Base-by-base conservation (phyloP, 2,329 filamentous ascomycete species). In the Mollisia scopiformis region DNA sequence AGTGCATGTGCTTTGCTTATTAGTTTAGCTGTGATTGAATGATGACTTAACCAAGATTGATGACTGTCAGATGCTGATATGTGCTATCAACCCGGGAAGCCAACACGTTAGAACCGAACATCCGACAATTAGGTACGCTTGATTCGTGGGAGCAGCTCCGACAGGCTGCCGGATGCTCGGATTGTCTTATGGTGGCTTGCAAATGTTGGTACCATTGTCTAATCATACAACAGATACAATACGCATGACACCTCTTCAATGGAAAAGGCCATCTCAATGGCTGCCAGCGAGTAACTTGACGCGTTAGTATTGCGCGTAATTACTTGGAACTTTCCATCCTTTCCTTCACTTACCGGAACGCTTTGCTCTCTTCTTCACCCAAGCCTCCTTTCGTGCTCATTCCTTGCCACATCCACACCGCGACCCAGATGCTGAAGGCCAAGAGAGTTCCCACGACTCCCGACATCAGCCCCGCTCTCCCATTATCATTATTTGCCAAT, bases 381-480 rank as follows among this genome's bases (percentile, higher is more conserved):
- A 58, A 46, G 8, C 50, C 55, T 31, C 49, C 47, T 49, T 57
- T 50, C 5, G 30, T 49, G 31, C 49, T 57, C 41, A 55, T 50
- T 25, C 33, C 49, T 43, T 61, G 46, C 53, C 30, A 57, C 37
- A 61, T 52, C 58, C 50, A 53, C 6, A 54, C 19, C 3, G 59
- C 41, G 6, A 55, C 50, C 28, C 50, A 47, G 4, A 58, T 19
- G 35, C 39, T 50, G 21, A 54, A 55, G 21, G 4, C 41, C 10
- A 55, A 47, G 6, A 61, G 25, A 14, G 35, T 13, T 33, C 21
- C 28, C 35, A 33, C 11, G 11, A 37, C 37, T 4, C 27, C 53
- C 21, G 35, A 50, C 35, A 60, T 37, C n/a, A 53, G 19, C 16
- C 27, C n/a, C 10, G 43, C 27, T 19, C 57, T 47, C 58, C 52